Evolutionary conservation across 192 early-diverging fungal genomes (phyloP), one percentile per base, ranked within the genome.

Genomic region (Linnemannia hyalina): DNA sequence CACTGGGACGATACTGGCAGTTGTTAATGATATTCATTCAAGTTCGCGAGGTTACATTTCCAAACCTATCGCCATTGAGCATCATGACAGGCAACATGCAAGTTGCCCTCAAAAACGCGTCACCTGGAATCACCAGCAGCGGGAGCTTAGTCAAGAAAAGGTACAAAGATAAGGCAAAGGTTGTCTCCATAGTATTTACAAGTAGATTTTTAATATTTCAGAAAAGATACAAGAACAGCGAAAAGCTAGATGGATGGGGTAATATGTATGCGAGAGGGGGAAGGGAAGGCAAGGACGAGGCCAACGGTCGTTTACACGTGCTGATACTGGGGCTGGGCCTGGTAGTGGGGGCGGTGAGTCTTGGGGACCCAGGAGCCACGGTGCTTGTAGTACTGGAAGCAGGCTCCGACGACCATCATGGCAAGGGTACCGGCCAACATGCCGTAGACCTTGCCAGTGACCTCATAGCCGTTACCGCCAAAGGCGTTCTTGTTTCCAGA

Each of bases 341-440:
- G 76, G 68, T 80, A 60, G 68, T 77, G 75, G 5, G 82, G 82
- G 32, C 82, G 82, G 36, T 83, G 82, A 2, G 76, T 83, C 82
- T 83, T 83, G 38, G 82, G 82, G 26, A 83, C 77, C 71, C 75
- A 83, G 9, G 82, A 78, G n/a, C 82, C 82, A 36, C 82, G 71
- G 77, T 83, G 82, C 82, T 83, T 83, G 47, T 74, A 83, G 73
- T 83, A 96, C 84, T 97, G 96, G 41, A 94, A 90, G 70, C 93
- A 42, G 36, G 91, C 87, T 41, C 95, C 97, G 49, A 97, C 80
- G 49, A 94, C 47, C 32, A 95, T 92, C 26, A 96, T 76, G 26
- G 91, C 88, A 41, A 95, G 88, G 75, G 92, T 90, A 60, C 94
- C 94, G 18, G 88, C 96, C 60, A 97, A 87, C 95, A 96, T 95